phyloP scores from a whole-genome alignment of 495 filamentous ascomycete species.

The Corynascus novoguineensis region DNA sequence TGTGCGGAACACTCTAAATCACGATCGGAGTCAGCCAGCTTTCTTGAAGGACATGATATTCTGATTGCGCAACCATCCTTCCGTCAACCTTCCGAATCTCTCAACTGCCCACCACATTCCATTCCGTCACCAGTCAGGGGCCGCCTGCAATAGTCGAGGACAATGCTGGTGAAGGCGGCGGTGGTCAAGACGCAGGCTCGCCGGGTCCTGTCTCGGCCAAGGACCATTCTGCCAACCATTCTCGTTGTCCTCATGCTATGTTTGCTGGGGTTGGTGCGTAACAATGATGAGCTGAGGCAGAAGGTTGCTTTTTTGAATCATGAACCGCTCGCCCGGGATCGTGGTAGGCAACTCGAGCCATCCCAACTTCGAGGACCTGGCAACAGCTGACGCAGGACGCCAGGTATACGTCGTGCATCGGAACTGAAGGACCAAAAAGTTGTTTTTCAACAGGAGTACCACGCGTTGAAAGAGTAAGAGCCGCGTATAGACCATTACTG shows the following conservation, averaged over 20 bases:
- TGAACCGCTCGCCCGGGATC: constrained; percentile 6
- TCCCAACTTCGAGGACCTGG: background rate
- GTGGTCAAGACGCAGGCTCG: constrained; percentile 38
- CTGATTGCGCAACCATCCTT: background rate
- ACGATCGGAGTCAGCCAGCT: too few relatives aligned
- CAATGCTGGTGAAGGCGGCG: constrained; percentile 14
- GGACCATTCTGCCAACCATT: constrained; percentile 23
- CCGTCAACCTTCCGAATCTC: background rate
- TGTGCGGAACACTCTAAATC: background rate
- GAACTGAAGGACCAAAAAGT: constrained; percentile 26
- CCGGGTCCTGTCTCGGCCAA: constrained; percentile 50
- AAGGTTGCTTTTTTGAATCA: background rate
- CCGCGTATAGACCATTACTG: too few relatives aligned
- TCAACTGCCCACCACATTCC: background rate
- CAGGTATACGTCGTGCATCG: constrained; percentile 12
- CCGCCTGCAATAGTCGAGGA: background rate
- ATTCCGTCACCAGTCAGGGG: background rate
- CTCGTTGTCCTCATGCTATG: constrained; percentile 29
- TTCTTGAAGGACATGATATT: background rate
- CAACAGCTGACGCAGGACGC: background rate
- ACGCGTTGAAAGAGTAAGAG: constrained; percentile 36
- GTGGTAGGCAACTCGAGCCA: constrained; percentile 2
- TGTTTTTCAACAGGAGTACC: constrained; percentile 37
- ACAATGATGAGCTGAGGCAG: background rate
- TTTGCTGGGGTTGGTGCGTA: constrained; percentile 25